Base-by-base conservation (phyloP, 306 rosid genomes). In the Abrus precatorius region DNA sequence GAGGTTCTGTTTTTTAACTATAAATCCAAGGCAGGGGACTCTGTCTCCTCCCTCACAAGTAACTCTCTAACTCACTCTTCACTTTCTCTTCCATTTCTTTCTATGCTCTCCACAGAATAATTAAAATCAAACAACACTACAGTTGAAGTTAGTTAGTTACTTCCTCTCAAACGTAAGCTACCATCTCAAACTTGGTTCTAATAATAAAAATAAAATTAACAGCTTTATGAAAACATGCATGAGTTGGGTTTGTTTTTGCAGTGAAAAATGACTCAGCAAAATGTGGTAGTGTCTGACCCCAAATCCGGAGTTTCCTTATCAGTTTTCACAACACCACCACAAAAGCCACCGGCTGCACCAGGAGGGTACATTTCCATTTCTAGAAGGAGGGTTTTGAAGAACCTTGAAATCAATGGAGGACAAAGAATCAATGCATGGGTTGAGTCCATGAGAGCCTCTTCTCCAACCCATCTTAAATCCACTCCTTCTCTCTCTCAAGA, bases 381-480 rank as follows among this genome's bases (percentile, higher is more conserved):
- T 0, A 84, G 83, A 50, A 94, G 83, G 61, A 86, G 80, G 68
- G 38, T 89, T 36, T 36, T 89, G 45, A 85, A 78, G 78, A 89
- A 90, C 85, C 86, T 88, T 4, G 97, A 91, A n/a, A 88, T 87
- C 84, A 88, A 90, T 79, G 97, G 89, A n/a, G 88, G 79, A 5
- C 84, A 81, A 40, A 84, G 88, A 87, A 83, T 90, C 68, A 91
- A 83, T 74, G 57, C 92, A 2, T 89, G 92, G 98, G 84, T 93
- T 38, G 98, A 93, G 82, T 88, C 98, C 53, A 90, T 91, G 95
- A 87, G 89, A 69, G 91, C 97, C 32, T 91, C 95, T 0, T 93
- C 98, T 29, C 98, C 98, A 1, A 86, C 92, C 14, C 97, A 85
- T 73, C 45, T 59, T 43, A 87, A 84, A 56, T 81, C 92, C 44